Conservation (phyloP, 768 basidiomycete species). For the Mycena floridula region DNA sequence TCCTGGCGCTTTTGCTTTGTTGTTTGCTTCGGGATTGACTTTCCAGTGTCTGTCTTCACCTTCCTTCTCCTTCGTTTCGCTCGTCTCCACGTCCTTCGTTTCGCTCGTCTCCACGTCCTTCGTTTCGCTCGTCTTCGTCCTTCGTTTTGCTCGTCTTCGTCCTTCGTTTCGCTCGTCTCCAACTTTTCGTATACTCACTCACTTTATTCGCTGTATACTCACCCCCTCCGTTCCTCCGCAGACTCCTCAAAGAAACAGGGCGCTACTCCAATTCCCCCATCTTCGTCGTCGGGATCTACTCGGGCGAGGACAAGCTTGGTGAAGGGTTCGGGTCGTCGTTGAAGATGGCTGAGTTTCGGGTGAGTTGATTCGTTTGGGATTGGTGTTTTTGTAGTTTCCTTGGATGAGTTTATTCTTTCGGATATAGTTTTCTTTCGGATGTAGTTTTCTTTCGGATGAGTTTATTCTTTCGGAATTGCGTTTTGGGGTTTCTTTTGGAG, state of each 20-base stretch:
- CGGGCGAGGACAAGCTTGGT: constrained; percentile 76
- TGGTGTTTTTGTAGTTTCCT: constrained; percentile 94
- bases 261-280: constrained; percentile 85
- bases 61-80: background rate
- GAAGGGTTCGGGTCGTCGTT: constrained; percentile 93
- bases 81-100: background rate
- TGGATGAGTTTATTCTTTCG: constrained; percentile 76
- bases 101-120: background rate
- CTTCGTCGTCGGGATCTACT: constrained; percentile 94
- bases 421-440: constrained; percentile 86
- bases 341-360: constrained; percentile 92
- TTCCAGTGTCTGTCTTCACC: background rate
- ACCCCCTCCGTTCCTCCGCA: too few species aligned
- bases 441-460: constrained; percentile 93
- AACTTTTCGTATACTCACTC: too few species aligned
- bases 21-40: too few species aligned
- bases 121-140: background rate
- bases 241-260: constrained; percentile 89
- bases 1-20: too few species aligned
- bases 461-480: constrained; percentile 6
- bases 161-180: too few species aligned
- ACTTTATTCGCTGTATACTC: too few species aligned
- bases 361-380: constrained; percentile 39
- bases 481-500: too few species aligned
- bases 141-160: too few species aligned